phyloP scores from a whole-genome alignment of 208 protist genomes.

The Leishmania major region DNA sequence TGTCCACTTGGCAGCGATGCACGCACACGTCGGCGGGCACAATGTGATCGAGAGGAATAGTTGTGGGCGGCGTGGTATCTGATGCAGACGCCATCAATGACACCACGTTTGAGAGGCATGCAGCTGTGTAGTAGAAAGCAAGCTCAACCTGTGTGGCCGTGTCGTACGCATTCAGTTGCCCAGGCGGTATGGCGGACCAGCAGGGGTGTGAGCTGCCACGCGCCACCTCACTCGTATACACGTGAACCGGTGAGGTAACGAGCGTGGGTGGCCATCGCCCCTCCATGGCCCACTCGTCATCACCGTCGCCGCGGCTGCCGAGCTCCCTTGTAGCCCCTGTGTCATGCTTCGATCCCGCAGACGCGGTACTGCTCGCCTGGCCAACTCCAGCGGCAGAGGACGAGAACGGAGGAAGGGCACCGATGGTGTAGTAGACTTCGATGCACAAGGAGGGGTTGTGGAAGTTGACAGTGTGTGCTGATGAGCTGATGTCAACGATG shows the following conservation, averaged over 20 bases:
- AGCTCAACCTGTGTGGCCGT: slow-evolving; percentile 11
- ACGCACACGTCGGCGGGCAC: slow-evolving; percentile 35
- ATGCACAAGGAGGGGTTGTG: slow-evolving; percentile 20
- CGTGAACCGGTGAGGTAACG: neutral
- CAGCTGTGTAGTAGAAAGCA: slow-evolving; percentile 24
- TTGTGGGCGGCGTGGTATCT: neutral
- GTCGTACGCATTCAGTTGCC: slow-evolving; percentile 1
- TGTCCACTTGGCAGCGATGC: slow-evolving; percentile 42
- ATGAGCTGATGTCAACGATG: neutral
- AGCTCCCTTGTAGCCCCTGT: neutral
- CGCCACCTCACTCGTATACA: slow-evolving; percentile 30
- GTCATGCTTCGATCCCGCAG: neutral
- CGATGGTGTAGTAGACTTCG: slow-evolving; percentile 14
- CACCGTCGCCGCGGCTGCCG: neutral
- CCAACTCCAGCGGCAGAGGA: neutral
- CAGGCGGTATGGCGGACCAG: slow-evolving; percentile 21
- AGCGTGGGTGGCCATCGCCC: neutral
- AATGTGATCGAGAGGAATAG: neutral
- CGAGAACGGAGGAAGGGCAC: neutral
- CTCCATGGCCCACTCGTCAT: neutral
- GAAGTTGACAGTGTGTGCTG: slow-evolving; percentile 5
- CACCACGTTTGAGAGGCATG: slow-evolving; percentile 12
- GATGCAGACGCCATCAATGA: neutral
- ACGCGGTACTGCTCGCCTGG: neutral
- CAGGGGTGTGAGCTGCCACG: slow-evolving; percentile 25